Percentiles rank a stretch among this genome's conserved stretches.
Conservation (phyloP, 371 early-diverging fungal species). For the Blakeslea trispora region DNA sequence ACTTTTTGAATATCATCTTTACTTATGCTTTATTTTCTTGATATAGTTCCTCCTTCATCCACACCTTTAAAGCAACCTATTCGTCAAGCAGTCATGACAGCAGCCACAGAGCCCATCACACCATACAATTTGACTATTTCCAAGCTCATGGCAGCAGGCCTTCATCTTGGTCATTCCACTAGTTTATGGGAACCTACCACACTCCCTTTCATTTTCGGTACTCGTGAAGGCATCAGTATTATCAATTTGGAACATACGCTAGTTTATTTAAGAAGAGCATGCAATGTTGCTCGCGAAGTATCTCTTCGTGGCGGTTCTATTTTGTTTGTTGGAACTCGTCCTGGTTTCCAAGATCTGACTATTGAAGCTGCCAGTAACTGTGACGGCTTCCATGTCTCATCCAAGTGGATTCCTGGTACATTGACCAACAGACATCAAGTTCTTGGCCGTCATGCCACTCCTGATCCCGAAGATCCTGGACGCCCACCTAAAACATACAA, state of each 20-base stretch:
- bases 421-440: slow-evolving; percentile 86
- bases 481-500: slow-evolving; percentile 61
- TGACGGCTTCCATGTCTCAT: slow-evolving; percentile 80
- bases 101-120: slow-evolving; percentile 31
- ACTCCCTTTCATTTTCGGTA: slow-evolving; percentile 88
- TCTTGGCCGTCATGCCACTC: slow-evolving; percentile 63
- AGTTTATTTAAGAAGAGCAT: slow-evolving; percentile 84
- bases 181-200: slow-evolving; percentile 82
- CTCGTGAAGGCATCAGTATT: slow-evolving; percentile 89
- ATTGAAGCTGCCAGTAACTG: slow-evolving; percentile 82
- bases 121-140: slow-evolving; percentile 65
- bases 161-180: slow-evolving; percentile 90
- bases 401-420: slow-evolving; percentile 88
- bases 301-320: slow-evolving; percentile 83
- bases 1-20: not conserved
- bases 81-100: slow-evolving; percentile 33
- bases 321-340: slow-evolving; percentile 88
- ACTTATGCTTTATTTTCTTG: not conserved
- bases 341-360: slow-evolving; percentile 63
- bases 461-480: slow-evolving; percentile 57
- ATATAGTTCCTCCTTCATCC: slow-evolving; percentile 18
- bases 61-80: slow-evolving; percentile 37
- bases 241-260: slow-evolving; percentile 95
- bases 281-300: slow-evolving; percentile 73
- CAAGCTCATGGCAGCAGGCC: slow-evolving; percentile 80